These are phyloP conservation scores for Hypoxylon fuscum DNA, from an alignment of 495 filamentous ascomycete species.

Conservation along the genomic window DNA sequence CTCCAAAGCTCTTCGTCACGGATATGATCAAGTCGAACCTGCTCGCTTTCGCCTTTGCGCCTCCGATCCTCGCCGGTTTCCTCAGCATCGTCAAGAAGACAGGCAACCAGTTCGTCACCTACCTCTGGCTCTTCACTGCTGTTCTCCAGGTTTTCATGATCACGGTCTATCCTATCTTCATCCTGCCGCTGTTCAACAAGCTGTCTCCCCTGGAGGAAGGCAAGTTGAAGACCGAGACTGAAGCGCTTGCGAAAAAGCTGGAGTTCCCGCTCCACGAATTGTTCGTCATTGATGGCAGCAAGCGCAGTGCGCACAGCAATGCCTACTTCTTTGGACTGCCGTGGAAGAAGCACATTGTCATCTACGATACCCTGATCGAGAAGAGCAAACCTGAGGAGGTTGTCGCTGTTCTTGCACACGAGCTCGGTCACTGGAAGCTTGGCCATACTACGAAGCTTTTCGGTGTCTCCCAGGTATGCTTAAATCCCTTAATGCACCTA, in stretches of 20 bases:
- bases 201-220: constrained; percentile 91
- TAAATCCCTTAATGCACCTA: background rate
- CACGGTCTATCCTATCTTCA: constrained; percentile 93
- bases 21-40: constrained; percentile 93
- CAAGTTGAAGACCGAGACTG: constrained; percentile 84
- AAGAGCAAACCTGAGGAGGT: constrained; percentile 92
- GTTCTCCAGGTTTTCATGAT: constrained; percentile 91
- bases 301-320: constrained; percentile 95
- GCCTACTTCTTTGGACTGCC: constrained; percentile 98
- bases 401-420: constrained; percentile 92
- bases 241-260: constrained; percentile 81
- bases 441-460: constrained; percentile 95
- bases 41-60: constrained; percentile 78
- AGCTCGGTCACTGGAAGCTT: constrained; percentile 95
- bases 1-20: constrained; percentile 83
- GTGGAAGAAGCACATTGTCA: constrained; percentile 99
- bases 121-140: constrained; percentile 92
- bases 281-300: constrained; percentile 96
- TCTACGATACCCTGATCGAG: constrained; percentile 96
- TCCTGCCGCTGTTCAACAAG: constrained; percentile 98
- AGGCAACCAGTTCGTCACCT: constrained; percentile 93
- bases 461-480: constrained; percentile 80
- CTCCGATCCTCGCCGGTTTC: constrained; percentile 89
- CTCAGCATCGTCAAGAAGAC: constrained; percentile 91
- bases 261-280: constrained; percentile 92